Base-by-base conservation (phyloP, 441 rosid species). In the Dalechampia spathulata region DNA sequence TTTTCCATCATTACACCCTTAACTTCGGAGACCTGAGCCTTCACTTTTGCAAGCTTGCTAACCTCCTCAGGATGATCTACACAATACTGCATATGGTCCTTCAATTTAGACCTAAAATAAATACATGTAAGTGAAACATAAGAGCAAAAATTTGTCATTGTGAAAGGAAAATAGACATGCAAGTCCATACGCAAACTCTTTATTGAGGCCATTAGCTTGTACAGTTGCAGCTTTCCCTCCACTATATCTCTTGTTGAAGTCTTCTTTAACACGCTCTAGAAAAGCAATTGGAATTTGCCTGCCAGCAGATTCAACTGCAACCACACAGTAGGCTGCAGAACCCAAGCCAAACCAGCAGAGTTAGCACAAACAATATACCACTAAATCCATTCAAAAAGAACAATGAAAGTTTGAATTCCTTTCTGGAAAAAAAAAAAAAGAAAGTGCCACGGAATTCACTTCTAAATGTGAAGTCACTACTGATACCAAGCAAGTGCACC, bases 1-100 rank as follows among this genome's bases (percentile, higher is more conserved):
- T 86, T 86, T 60, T 83, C 89, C 85, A 87, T 80, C 95, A 86
- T 86, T 32, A 86, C 91, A 60, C 95, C 95, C 67, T 86, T 83
- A 41, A 86, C 95, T 71, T 86, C 95, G 46, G 89, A 82, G 53
- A 86, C 95, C 68, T 86, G 91, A 23, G 91, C 91, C 70, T 84
- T 80, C 40, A 86, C 91, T 78, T 86, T 83, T 49, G 95, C 78
- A 38, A 83, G 80, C 68, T 83, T 80, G 81, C 75, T 82, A 51
- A 81, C 56, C 77, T 83, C 95, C 70, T 83, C 90, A 1, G 85
- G 87, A 71, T 83, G 82, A 75, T 83, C 91, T 57, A 82, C 75
- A 45, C 82, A 86, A 58, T 75, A 83, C 65, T 86, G 95, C 95
- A 86, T 86, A 55, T 81, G 88, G 66, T 82, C 89, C 83, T 82